Conservation (phyloP, 768 basidiomycete genomes). For the Lactarius akahatsu region DNA sequence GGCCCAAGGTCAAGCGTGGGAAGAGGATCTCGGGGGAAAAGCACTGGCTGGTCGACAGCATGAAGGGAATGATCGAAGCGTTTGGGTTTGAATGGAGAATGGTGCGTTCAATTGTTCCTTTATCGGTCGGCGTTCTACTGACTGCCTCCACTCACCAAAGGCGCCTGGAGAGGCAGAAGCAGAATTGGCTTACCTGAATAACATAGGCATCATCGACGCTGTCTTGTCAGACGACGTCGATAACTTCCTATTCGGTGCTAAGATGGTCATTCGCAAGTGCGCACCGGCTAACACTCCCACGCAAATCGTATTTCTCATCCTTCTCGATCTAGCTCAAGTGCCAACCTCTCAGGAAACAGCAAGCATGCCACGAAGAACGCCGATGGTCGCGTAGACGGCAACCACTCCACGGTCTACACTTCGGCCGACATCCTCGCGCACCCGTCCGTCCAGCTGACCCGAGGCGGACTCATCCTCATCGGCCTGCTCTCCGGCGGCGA, state of each 20-base stretch:
- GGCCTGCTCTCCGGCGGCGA: slow-evolving; percentile 89
- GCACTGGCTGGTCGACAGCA: slow-evolving; percentile 68
- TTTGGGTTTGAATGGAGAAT: slow-evolving; percentile 80
- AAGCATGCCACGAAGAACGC: slow-evolving; percentile 61
- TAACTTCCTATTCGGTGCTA: slow-evolving; percentile 86
- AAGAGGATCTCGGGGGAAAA: slow-evolving; percentile 63
- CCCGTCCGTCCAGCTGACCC: slow-evolving; percentile 50
- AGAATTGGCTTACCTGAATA: slow-evolving; percentile 84
- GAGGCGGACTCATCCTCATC: slow-evolving; percentile 74
- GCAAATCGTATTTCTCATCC: background rate
- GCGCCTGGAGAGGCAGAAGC: slow-evolving; percentile 96
- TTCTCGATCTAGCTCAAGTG: slow-evolving; percentile 52
- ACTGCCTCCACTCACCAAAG: slow-evolving; percentile 41
- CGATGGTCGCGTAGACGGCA: slow-evolving; percentile 70
- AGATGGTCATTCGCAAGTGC: slow-evolving; percentile 81
- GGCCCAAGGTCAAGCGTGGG: slow-evolving; percentile 78
- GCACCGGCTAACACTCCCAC: slow-evolving; percentile 23
- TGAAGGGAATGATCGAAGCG: slow-evolving; percentile 75
- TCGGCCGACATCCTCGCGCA: slow-evolving; percentile 45
- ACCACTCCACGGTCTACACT: slow-evolving; percentile 52
- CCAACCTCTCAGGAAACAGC: slow-evolving; percentile 70
- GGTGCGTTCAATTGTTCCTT: slow-evolving; percentile 40
- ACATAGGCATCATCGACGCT: slow-evolving; percentile 79
- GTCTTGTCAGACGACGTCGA: slow-evolving; percentile 93
- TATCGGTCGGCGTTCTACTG: slow-evolving; percentile 25